phyloP scores from a whole-genome alignment of 106 monocot genomes.

The Dactylorhiza incarnata region DNA sequence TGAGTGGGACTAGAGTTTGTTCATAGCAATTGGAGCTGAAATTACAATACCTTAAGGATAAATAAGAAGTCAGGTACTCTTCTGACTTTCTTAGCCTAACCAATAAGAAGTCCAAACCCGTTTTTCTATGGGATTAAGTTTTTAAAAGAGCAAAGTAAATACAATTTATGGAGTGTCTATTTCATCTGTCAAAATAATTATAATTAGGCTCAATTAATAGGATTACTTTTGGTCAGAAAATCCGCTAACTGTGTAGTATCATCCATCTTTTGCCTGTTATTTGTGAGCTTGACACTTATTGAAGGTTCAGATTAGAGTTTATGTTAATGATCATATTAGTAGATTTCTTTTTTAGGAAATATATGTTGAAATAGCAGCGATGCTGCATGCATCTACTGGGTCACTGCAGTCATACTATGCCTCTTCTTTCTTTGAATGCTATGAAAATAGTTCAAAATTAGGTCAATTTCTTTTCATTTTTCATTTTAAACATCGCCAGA shows the following conservation, averaged over 20 bases:
- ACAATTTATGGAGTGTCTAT: no score
- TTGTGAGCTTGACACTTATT: background rate
- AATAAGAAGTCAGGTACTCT: no score
- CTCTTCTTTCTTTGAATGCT: background rate
- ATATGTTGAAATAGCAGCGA: background rate
- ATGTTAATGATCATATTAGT: background rate
- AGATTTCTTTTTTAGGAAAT: background rate
- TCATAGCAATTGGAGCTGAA: background rate
- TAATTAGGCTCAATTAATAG: no score
- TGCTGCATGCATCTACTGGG: background rate
- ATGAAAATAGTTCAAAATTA: background rate
- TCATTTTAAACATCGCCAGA: background rate
- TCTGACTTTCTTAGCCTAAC: no score
- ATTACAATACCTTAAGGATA: background rate
- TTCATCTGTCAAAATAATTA: no score
- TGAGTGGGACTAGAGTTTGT: background rate
- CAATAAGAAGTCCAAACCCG: no score
- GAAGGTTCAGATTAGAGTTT: background rate
- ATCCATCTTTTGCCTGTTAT: background rate
- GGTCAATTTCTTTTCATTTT: background rate
- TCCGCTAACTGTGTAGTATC: background rate
- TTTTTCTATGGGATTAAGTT: no score
- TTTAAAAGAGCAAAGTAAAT: no score
- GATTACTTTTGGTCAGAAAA: background rate
- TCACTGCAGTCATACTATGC: background rate